phyloP scores from a whole-genome alignment of 164 flowering plant species.

The Dillenia suffruticosa region DNA sequence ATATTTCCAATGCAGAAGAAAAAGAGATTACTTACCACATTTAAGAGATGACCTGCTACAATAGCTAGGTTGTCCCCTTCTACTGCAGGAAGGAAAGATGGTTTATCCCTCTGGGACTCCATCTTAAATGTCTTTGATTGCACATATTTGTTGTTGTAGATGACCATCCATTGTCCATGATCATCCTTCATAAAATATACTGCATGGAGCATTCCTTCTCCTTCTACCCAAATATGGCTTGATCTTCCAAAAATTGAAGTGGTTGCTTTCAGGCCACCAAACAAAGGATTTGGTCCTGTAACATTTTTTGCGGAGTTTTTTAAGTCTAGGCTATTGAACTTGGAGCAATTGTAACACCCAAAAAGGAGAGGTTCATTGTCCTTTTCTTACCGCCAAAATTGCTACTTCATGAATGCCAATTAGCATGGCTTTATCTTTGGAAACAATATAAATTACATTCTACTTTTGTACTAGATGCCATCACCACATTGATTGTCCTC shows the following conservation, averaged over 20 bases:
- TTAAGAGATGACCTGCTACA: slow-evolving; percentile 35
- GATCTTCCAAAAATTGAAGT: slow-evolving; percentile 51
- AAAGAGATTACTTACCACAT: slow-evolving; percentile 17
- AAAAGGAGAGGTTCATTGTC: too few relatives aligned
- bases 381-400: too few relatives aligned
- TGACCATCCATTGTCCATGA: slow-evolving; percentile 30
- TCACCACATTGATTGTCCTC: too few relatives aligned
- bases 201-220: slow-evolving; percentile 76
- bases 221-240: slow-evolving; percentile 55
- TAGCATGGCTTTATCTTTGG: too few relatives aligned
- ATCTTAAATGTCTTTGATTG: slow-evolving; percentile 44
- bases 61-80: slow-evolving; percentile 51
- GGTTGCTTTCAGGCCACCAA: slow-evolving; percentile 49
- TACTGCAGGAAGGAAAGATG: slow-evolving; percentile 44
- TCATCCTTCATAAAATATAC: slow-evolving; percentile 35
- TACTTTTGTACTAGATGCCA: too few relatives aligned
- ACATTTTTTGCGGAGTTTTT: too few relatives aligned
- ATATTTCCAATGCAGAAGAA: too few relatives aligned
- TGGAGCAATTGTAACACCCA: too few relatives aligned
- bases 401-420: too few relatives aligned
- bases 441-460: too few relatives aligned
- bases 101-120: slow-evolving; percentile 39
- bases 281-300: slow-evolving; percentile 65
- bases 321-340: too few relatives aligned
- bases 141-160: slow-evolving; percentile 54